A percentile compares a stretch with the other conserved stretches of the same genome.
Evolutionary conservation across 768 basidiomycete genomes (phyloP).

Genomic region (Tricholoma hemisulphureum): DNA sequence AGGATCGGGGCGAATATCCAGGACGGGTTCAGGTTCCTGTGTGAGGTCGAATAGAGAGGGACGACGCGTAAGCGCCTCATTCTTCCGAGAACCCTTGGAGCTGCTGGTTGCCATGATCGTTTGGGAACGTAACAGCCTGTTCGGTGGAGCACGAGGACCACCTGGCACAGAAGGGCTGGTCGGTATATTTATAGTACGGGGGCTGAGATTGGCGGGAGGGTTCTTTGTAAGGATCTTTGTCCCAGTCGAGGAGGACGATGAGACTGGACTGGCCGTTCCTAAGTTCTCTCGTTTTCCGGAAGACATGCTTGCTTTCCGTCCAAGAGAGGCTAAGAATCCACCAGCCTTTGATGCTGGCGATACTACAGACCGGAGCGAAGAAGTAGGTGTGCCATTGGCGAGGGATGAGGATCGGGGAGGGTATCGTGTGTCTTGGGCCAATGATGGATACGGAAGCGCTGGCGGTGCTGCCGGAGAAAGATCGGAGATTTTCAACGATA

Average conservation of each 20-base stretch:
- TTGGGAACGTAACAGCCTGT: slow-evolving; percentile 62
- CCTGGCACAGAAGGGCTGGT: slow-evolving; percentile 61
- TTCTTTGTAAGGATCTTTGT: slow-evolving; percentile 24
- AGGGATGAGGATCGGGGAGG: slow-evolving; percentile 34
- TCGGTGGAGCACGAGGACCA: slow-evolving; percentile 69
- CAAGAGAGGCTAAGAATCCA: slow-evolving; percentile 73
- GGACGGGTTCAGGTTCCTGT: slow-evolving; percentile 27
- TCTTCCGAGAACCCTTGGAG: slow-evolving; percentile 24
- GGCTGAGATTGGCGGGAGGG: slow-evolving; percentile 16
- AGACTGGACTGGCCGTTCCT: slow-evolving; percentile 15
- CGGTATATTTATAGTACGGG: slow-evolving; percentile 34
- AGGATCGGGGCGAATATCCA: slow-evolving; percentile 41
- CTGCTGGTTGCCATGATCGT: slow-evolving; percentile 51
- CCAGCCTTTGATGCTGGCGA: slow-evolving; percentile 49
- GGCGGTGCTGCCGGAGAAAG: slow-evolving; percentile 55
- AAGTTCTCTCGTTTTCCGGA: slow-evolving; percentile 24
- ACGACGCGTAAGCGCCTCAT: slow-evolving; percentile 32
- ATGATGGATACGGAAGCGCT: slow-evolving; percentile 71
- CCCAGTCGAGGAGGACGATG: slow-evolving; percentile 22
- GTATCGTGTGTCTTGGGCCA: slow-evolving; percentile 40
- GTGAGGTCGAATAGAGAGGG: slow-evolving; percentile 38
- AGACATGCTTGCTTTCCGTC: slow-evolving; percentile 61
- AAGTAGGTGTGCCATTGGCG: slow-evolving; percentile 39
- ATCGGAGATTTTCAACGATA: slow-evolving; percentile 49
- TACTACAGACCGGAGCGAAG: slow-evolving; percentile 50